Evolutionary conservation across 169 alveolate genomes (phyloP), one percentile per base, ranked within the genome.

Genomic region (Perkinsus marinus): DNA sequence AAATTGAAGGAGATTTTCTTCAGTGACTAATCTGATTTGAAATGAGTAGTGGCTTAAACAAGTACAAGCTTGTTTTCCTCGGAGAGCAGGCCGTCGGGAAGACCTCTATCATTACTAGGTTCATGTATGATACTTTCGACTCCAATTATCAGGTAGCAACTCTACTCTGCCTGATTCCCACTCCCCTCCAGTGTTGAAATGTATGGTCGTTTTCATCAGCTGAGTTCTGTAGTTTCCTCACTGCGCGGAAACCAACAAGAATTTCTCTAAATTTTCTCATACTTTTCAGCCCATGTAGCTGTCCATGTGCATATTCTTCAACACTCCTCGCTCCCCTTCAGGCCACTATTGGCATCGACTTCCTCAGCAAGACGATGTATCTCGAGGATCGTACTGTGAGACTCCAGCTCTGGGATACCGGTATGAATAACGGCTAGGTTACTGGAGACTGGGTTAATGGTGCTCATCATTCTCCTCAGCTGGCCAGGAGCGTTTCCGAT

Each of bases 11-110:
- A n/a, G n/a, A n/a, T n/a, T n/a, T n/a, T n/a, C n/a, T n/a, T n/a
- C n/a, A n/a, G 94, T 91, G 69, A 90, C 92, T 22, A 41, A 6
- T 57, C 34, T 19, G 7, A 57, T 57, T n/a, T n/a, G n/a, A n/a
- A n/a, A 57, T 57, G 79, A 57, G 79, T 26, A 57, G 79, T 30
- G 95, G 96, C 39, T 68, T 96, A 68, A 94, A 94, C 93, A 97
- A 98, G 94, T 97, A 95, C 95, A 98, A 98, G 94, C 96, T 98
- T 68, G 99, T 97, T 68, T 97, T 98, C 96, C 95, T 98, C 39
- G 99, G 99, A 46, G 99, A 92, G 96, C 97, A 97, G 93, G 97
- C 99, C n/a, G 99, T 98, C 13, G 99, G 99, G 19, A 98, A 98
- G 95, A 98, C 99, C 3, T 97, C 99, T 68, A 98, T 98, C 92